These are phyloP conservation scores for Neodidymelliopsis sp. DNA, from an alignment of 2,329 filamentous ascomycete genomes.

Conservation along the genomic window DNA sequence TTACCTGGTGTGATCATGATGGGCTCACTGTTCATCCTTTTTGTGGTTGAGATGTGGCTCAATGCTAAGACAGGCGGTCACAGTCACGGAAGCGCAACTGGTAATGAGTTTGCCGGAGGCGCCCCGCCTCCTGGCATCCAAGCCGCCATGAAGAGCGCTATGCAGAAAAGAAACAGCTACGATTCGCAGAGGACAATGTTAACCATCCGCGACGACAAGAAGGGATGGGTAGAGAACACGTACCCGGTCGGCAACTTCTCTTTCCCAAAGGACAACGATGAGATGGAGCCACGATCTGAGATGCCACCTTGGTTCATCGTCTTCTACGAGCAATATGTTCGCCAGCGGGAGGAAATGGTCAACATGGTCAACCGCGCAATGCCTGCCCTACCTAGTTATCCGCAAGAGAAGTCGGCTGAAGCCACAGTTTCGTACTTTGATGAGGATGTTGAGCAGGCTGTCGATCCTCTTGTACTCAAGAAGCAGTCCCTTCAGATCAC, in stretches of 20 bases:
- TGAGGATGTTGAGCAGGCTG: conserved; percentile 45
- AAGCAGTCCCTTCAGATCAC: conserved; percentile 51
- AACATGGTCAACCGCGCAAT: conserved; percentile 58
- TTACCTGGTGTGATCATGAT: conserved; percentile 72
- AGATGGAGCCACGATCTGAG: conserved; percentile 46
- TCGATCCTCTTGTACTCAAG: conserved; percentile 49
- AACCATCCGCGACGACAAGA: conserved; percentile 44
- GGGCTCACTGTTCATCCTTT: conserved; percentile 66
- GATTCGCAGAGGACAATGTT: conserved; percentile 47
- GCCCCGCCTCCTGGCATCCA: conserved; percentile 32
- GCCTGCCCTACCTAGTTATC: conserved; percentile 42
- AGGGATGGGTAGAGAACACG: conserved; percentile 42
- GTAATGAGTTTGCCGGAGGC: conserved; percentile 45
- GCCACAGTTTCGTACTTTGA: conserved; percentile 45
- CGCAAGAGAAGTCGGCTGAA: conserved; percentile 31
- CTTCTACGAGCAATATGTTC: conserved; percentile 69
- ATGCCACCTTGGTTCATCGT: conserved; percentile 70
- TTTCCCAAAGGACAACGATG: conserved; percentile 34
- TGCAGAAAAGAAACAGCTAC: conserved; percentile 43
- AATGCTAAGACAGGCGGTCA: conserved; percentile 67
- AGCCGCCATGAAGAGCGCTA: conserved; percentile 41
- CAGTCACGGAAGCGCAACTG: conserved; percentile 65
- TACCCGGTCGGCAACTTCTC: conserved; percentile 42
- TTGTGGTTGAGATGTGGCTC: conserved; percentile 69
- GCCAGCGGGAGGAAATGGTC: conserved; percentile 66